These are phyloP conservation scores for Paecilomyces fulvus DNA, from an alignment of 2,329 filamentous ascomycete species.

Conservation along the genomic window DNA sequence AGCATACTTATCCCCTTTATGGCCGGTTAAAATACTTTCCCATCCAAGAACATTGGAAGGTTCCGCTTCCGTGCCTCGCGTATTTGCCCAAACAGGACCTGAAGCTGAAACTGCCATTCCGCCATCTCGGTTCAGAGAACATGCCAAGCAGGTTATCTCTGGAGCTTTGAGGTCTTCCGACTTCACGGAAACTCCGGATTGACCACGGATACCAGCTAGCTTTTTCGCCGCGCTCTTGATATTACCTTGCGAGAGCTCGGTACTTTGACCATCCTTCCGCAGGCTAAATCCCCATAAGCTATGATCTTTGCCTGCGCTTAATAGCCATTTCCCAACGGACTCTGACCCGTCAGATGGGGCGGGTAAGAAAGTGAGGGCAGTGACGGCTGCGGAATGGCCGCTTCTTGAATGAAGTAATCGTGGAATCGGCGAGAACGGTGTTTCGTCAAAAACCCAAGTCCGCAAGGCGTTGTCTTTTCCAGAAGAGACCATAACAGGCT, in stretches of 20 bases:
- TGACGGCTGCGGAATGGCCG: conserved; percentile 82
- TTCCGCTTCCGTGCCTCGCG: conserved; percentile 57
- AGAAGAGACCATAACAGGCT: conserved; percentile 82
- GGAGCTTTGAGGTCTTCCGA: conserved; percentile 65
- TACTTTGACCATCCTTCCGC: conserved; percentile 85
- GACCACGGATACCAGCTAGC: conserved; percentile 14
- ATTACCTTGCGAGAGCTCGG: conserved; percentile 84
- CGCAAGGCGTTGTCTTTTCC: conserved; percentile 90
- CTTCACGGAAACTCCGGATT: conserved; percentile 9
- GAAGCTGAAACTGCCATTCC: conserved; percentile 80
- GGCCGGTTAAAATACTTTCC: conserved; percentile 94
- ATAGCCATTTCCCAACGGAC: conserved; percentile 81
- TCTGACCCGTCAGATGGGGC: conserved; percentile 84
- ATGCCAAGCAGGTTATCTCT: conserved; percentile 84
- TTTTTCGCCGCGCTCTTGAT: conserved; percentile 87
- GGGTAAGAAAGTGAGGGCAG: conserved; percentile 74
- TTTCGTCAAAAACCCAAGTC: conserved; percentile 93
- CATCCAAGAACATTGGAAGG: conserved; percentile 77
- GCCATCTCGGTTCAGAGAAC: conserved; percentile 86
- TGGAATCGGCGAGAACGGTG: conserved; percentile 78
- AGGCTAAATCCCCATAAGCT: conserved; percentile 97
- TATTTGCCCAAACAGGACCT: conserved; percentile 76
- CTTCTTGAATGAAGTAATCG: conserved; percentile 76
- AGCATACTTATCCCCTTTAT: conserved; percentile 73
- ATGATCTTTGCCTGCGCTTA: conserved; percentile 81